phyloP scores from a whole-genome alignment of 2,329 filamentous ascomycete genomes.

The Diaporthe helianthi region DNA sequence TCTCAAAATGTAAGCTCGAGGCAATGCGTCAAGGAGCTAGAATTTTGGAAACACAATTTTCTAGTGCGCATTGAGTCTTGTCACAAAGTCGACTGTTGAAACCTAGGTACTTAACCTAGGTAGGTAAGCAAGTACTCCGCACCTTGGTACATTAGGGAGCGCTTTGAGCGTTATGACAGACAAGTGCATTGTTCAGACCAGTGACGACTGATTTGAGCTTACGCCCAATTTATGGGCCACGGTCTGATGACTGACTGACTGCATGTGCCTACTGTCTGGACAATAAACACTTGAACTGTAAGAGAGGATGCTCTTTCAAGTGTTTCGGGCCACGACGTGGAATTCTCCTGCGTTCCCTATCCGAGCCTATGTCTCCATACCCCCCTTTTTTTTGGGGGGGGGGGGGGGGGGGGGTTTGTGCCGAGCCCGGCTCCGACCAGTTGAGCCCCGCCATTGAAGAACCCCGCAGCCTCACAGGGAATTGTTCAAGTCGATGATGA shows the following conservation, averaged over 20 bases:
- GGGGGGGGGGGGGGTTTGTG: no score
- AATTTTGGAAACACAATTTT: no score
- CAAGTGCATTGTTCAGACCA: not conserved
- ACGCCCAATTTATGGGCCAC: not conserved
- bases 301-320: not conserved
- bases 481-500: slow-evolving; percentile 16
- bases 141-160: no score
- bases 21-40: no score
- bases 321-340: no score
- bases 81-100: not conserved
- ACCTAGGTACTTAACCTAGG: not conserved
- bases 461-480: slow-evolving; percentile 6
- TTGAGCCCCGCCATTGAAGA: slow-evolving; percentile 13
- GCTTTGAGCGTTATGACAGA: not conserved
- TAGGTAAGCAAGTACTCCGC: no score
- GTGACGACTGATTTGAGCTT: not conserved
- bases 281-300: not conserved
- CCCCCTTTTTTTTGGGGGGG: no score
- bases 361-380: not conserved
- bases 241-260: not conserved
- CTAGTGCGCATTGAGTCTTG: no score
- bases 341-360: not conserved
- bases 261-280: not conserved
- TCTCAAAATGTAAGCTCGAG: no score
- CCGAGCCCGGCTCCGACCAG: slow-evolving; percentile 7